Base-by-base conservation (phyloP, 805 yeast genomes). In the Metschnikowia kofuensis region DNA sequence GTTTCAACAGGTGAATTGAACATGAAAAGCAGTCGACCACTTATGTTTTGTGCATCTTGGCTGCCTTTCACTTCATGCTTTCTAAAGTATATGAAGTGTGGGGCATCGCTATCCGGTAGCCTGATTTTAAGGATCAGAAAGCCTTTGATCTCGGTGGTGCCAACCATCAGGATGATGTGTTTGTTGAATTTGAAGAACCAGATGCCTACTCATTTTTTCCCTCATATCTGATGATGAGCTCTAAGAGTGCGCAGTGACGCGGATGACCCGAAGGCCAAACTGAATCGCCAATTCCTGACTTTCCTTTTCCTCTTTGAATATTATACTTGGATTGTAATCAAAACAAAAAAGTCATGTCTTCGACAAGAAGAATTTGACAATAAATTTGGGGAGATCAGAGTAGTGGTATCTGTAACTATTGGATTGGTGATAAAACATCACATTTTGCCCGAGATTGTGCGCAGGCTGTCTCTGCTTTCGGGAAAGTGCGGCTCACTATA, bases 1-100 rank as follows among this genome's bases (percentile, higher is more conserved):
- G 89, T 75, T 49, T 78, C 76, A 21, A 84, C 68, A 1, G 97
- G 97, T 37, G 89, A 68, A 62, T 91, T 90, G 49, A 86, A 81
- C 6, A 85, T 63, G 67, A 91, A 91, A n/a, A 91, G 65, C 29
- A 87, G 76, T 44, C 87, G 72, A 26, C 56, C 56, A 27, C 53
- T 50, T 12, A 49, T 43, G 40, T 48, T 44, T 40, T 45, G 45
- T 9, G 44, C 27, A 28, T 44, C 35, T 32, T 49, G 50, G 44
- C 78, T 77, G n/a, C 58, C 57, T 44, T 70, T 70, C 38, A 66
- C 61, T 39, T 75, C 69, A 61, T 87, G 95, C 59, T 83, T 87
- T 65, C 85, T 86, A 57, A 79, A 67, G 59, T 75, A 87, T 55
- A 85, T 67, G 58, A 79, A 84, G 62, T 88, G 95, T 26, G 64